Evolutionary conservation across 1,139 yeast species (phyloP).

Genomic region (Fermentozyma sake): DNA sequence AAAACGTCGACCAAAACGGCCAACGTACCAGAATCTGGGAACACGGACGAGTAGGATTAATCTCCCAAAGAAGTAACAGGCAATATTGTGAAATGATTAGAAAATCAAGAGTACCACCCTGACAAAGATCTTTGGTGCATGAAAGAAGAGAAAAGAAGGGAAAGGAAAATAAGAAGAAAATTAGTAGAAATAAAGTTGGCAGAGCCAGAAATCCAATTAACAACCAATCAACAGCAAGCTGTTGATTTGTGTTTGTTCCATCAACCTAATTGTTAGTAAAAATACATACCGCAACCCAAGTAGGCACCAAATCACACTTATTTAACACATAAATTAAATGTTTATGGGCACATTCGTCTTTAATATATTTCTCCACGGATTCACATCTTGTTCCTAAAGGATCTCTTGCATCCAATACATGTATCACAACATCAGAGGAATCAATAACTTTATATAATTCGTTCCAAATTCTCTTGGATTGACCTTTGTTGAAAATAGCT

Average conservation of each 20-base stretch:
- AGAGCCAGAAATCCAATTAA: too few relatives aligned
- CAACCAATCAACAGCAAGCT: too few relatives aligned
- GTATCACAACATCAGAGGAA: conserved; percentile 94
- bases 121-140: conserved; percentile 61
- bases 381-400: conserved; percentile 95
- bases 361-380: conserved; percentile 88
- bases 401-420: conserved; percentile 95
- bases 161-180: conserved; percentile 9
- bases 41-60: conserved; percentile 53
- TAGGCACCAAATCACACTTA: conserved; percentile 97
- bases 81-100: conserved; percentile 37
- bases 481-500: conserved; percentile 94
- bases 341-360: conserved; percentile 93
- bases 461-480: conserved; percentile 97
- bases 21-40: conserved; percentile 24
- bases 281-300: conserved; percentile 98
- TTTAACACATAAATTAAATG: conserved; percentile 91
- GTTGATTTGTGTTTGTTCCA: not conserved
- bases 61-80: conserved; percentile 99
- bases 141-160: conserved; percentile 10
- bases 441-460: conserved; percentile 95
- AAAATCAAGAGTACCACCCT: conserved; percentile 48
- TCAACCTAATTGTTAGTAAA: conserved; percentile 5
- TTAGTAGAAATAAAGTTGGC: too few relatives aligned
- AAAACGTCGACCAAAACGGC: conserved; percentile 47